Percentiles rank a stretch among this genome's conserved stretches.
phyloP scores from a whole-genome alignment of 2,329 filamentous ascomycete species.

The Coleophoma crateriformis region DNA sequence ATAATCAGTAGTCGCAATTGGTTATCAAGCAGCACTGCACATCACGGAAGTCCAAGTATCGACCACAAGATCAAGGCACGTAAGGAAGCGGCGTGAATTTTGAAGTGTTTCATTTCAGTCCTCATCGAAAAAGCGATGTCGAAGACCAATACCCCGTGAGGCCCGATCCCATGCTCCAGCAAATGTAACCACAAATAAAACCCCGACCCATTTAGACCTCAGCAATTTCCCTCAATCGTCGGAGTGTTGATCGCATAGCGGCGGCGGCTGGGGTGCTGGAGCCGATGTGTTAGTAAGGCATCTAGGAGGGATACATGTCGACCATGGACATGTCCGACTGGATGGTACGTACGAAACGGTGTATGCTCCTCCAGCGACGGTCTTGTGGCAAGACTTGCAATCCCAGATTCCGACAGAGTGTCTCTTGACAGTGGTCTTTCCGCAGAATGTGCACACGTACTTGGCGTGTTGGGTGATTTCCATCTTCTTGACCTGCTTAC shows the following conservation, averaged over 20 bases:
- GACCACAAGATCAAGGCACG: too few species aligned
- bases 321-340: neutral
- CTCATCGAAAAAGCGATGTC: constrained; percentile 24
- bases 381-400: constrained; percentile 94
- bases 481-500: constrained; percentile 99
- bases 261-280: constrained; percentile 83
- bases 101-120: constrained; percentile 23
- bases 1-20: too few species aligned
- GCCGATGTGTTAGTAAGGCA: constrained; percentile 4
- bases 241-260: constrained; percentile 92
- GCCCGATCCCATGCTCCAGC: constrained; percentile 27
- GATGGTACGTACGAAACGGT: constrained; percentile 78
- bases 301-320: neutral
- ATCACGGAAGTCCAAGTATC: too few species aligned
- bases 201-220: constrained; percentile 65
- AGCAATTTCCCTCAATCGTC: constrained; percentile 94
- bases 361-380: constrained; percentile 89
- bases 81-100: constrained; percentile 14
- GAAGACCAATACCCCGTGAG: constrained; percentile 19
- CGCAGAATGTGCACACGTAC: constrained; percentile 98
- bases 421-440: constrained; percentile 91
- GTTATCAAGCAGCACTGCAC: too few species aligned
- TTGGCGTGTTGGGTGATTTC: constrained; percentile 98
- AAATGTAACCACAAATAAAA: constrained; percentile 23
- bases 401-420: constrained; percentile 93